Base-by-base conservation (phyloP, 805 yeast genomes). In the Pichia manshurica region DNA sequence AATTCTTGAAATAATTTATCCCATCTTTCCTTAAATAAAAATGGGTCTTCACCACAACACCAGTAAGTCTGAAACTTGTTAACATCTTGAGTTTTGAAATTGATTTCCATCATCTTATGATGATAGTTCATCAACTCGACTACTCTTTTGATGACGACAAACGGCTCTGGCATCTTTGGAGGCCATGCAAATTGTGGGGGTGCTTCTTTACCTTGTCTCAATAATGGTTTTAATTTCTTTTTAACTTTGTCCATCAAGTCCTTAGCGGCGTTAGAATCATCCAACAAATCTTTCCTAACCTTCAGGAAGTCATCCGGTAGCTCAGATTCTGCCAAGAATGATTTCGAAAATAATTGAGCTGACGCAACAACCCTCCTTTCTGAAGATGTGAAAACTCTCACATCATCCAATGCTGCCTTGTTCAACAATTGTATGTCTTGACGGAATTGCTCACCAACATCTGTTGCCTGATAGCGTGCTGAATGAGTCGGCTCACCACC, bases 401-500 rank as follows among this genome's bases (percentile, higher is more conserved):
- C 91, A 59, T 91, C 87, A 34, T 87, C 81, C 59, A 93, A 72
- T 8, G 93, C 88, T 35, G 82, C 84, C 53, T 85, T 81, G 66
- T 93, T 93, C 62, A 93, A 73, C 50, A 93, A 73, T 61, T 87
- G 83, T 57, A 89, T 77, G 64, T 93, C 96, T 63, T 91, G 96
- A 60, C 99, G 81, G 70, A 86, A 77, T 66, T 90, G 96, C 62
- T 91, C 98, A 45, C 99, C 99, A 17, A 93, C 78, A 65, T 93
- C 99, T 25, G 83, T 77, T 1, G 96, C 95, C 68, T 93, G 99
- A 63, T 88, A 86, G 53, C 83, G 78, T 2, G 98, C 97, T 10
- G 97, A 89, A 65, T 93, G 99, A 1, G 99, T 93, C 5, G 99
- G 97, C 66, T 93, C 99, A 53, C 99, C 99, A 58, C 99, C 99